Evolutionary conservation across 306 rosid species (phyloP).

Genomic region (Cercis canadensis): DNA sequence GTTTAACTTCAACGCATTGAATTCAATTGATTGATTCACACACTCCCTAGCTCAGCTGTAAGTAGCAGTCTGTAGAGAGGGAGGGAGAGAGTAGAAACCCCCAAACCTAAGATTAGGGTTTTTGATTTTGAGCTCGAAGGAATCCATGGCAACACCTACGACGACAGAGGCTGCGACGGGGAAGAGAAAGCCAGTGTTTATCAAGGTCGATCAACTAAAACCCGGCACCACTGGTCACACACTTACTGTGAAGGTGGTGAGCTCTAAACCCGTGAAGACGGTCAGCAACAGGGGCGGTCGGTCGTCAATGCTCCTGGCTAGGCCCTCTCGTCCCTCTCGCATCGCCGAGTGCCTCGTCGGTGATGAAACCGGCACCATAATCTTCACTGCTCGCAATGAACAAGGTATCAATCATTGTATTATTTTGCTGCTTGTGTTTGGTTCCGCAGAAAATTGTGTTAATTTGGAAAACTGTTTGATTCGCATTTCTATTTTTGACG

Average conservation of each 20-base stretch:
- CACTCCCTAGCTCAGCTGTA: too few relatives aligned
- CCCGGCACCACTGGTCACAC: conserved; percentile 69
- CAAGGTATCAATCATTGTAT: conserved; percentile 48
- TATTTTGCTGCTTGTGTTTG: background rate
- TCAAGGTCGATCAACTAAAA: conserved; percentile 59
- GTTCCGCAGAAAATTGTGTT: too few relatives aligned
- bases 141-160: conserved; percentile 13
- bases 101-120: background rate
- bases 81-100: background rate
- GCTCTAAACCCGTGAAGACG: conserved; percentile 56
- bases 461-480: too few relatives aligned
- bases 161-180: conserved; percentile 12
- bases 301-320: background rate
- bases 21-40: too few relatives aligned
- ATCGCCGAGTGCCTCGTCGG: conserved; percentile 72
- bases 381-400: conserved; percentile 67
- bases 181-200: conserved; percentile 60
- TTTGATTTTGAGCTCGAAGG: conserved; percentile 12
- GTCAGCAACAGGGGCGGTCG: conserved; percentile 41
- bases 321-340: conserved; percentile 49
- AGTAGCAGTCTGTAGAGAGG: too few relatives aligned
- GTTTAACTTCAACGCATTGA: too few relatives aligned
- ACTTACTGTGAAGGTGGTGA: conserved; percentile 51
- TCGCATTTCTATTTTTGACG: too few relatives aligned
- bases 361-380: conserved; percentile 67